phyloP scores from a whole-genome alignment of 192 early-diverging fungal species.

The Kickxella alabastrina region DNA sequence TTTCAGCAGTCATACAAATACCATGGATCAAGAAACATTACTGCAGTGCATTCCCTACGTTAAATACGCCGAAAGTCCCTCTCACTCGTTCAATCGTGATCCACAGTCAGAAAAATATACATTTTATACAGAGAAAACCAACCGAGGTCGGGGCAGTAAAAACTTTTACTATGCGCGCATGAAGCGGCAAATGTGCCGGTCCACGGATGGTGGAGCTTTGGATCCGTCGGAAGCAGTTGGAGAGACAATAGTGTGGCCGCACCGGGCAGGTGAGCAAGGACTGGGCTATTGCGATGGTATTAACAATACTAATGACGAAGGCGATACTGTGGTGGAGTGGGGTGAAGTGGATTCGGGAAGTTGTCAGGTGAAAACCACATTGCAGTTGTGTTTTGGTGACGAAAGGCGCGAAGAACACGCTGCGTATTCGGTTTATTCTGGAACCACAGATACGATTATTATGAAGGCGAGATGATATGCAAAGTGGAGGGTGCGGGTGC shows the following conservation, averaged over 20 bases:
- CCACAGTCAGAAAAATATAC: not conserved
- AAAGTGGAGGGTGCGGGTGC: too few species aligned
- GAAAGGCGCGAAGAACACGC: not conserved
- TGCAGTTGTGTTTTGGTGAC: not conserved
- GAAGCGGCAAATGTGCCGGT: not conserved
- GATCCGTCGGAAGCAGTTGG: not conserved
- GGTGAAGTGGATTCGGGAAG: not conserved
- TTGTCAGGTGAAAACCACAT: not conserved
- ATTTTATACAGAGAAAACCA: not conserved
- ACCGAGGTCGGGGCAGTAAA: slow-evolving; percentile 9
- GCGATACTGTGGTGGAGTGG: not conserved
- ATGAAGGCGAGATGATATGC: too few species aligned
- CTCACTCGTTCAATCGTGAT: not conserved
- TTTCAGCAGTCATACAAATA: not conserved
- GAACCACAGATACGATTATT: too few species aligned
- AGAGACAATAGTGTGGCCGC: not conserved
- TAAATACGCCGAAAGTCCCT: not conserved
- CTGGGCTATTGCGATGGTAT: too few species aligned
- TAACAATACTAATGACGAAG: too few species aligned
- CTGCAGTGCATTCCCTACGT: not conserved
- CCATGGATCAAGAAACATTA: not conserved
- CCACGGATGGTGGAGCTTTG: not conserved
- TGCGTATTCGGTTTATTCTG: not conserved
- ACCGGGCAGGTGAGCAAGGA: too few species aligned
- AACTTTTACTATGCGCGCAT: slow-evolving; percentile 2